These are phyloP conservation scores for Isatis tinctoria DNA, from an alignment of 345 rosid species.

Conservation along the genomic window DNA sequence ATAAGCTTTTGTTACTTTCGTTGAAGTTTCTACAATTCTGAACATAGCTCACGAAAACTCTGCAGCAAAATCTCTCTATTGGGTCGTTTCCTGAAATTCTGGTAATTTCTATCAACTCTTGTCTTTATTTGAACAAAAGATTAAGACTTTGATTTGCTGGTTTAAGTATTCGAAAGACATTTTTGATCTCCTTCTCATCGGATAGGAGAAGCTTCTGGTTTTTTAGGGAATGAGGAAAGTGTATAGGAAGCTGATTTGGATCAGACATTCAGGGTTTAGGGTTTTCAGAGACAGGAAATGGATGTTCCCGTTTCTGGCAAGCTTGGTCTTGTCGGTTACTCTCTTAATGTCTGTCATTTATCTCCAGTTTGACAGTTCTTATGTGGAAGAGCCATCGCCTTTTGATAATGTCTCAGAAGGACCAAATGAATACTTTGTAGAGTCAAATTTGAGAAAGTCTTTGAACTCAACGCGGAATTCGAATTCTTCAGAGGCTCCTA, in stretches of 20 bases:
- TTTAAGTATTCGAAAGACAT: not conserved
- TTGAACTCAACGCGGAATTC: constrained; percentile 23
- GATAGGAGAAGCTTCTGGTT: not conserved
- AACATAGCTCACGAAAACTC: not conserved
- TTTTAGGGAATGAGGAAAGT: constrained; percentile 40
- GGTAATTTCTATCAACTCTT: constrained; percentile 9
- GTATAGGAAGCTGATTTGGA: constrained; percentile 41
- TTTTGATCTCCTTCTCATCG: not conserved
- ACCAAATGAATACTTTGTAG: constrained; percentile 64
- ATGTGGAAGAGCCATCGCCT: constrained; percentile 43
- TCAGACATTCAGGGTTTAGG: constrained; percentile 57
- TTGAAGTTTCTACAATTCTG: not conserved
- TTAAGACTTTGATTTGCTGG: constrained; percentile 12
- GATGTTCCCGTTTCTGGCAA: constrained; percentile 72
- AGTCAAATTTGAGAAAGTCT: constrained; percentile 51
- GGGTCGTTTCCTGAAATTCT: not conserved
- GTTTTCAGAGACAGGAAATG: constrained; percentile 73
- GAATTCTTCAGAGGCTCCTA: constrained; percentile 40
- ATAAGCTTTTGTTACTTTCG: constrained; percentile 11
- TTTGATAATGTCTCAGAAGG: constrained; percentile 45
- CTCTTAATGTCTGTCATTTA: constrained; percentile 47
- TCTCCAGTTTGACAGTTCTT: constrained; percentile 39
- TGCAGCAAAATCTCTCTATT: constrained; percentile 11
- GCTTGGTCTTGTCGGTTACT: constrained; percentile 67
- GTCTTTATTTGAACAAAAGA: constrained; percentile 8